These are phyloP conservation scores for Kernera saxatilis DNA, from an alignment of 345 rosid species.

Conservation along the genomic window DNA sequence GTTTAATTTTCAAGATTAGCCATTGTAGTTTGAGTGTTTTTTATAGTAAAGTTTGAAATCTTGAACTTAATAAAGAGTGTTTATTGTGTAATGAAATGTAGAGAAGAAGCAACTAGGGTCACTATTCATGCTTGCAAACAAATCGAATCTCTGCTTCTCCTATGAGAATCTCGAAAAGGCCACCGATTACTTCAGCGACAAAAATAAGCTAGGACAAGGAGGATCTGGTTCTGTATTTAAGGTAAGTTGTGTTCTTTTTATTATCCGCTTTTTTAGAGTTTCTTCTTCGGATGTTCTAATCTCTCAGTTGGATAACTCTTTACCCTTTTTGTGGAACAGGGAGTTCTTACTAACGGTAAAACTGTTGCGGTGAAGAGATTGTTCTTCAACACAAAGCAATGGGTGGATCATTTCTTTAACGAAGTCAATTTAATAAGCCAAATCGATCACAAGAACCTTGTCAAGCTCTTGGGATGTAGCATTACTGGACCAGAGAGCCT, in stretches of 20 bases:
- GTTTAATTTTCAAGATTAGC: not conserved
- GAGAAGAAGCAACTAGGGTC: constrained; percentile 69
- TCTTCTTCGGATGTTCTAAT: not conserved
- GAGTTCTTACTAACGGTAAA: constrained; percentile 56
- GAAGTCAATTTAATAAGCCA: constrained; percentile 83
- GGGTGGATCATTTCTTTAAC: constrained; percentile 96
- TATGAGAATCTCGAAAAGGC: constrained; percentile 81
- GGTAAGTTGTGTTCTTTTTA: constrained; percentile 26
- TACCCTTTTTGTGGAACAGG: constrained; percentile 34
- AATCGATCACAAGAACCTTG: constrained; percentile 78
- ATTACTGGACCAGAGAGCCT: constrained; percentile 88
- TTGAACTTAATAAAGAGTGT: not conserved
- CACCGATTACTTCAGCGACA: constrained; percentile 59
- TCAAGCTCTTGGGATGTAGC: constrained; percentile 80
- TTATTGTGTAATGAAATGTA: constrained; percentile 17
- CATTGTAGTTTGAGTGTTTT: not conserved
- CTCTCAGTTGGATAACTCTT: not conserved
- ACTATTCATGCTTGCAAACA: constrained; percentile 42
- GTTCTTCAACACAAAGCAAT: constrained; percentile 78
- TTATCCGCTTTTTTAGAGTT: not conserved
- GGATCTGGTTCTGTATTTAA: constrained; percentile 90
- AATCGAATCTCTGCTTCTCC: constrained; percentile 66
- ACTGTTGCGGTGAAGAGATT: constrained; percentile 83
- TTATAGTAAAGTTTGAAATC: not conserved
- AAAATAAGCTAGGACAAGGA: constrained; percentile 85